Evolutionary conservation across 2,329 filamentous ascomycete species (phyloP).

Genomic region (Parascedosporium putredinis): DNA sequence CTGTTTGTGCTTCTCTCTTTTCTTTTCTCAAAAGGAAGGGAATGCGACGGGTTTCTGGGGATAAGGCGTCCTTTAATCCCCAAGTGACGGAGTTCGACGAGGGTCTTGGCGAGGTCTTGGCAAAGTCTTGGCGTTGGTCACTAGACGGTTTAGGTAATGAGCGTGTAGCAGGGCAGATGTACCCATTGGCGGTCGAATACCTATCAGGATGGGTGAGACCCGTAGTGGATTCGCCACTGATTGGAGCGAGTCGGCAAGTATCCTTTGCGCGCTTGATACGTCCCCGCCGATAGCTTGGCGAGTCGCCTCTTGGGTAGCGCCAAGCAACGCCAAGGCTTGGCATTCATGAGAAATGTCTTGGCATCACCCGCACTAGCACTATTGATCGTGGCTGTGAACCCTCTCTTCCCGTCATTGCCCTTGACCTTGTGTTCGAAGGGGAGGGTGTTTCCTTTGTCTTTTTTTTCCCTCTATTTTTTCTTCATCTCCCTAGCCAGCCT

Average conservation of each 20-base stretch:
- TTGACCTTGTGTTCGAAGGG: not conserved
- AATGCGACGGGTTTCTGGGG: conserved; percentile 6
- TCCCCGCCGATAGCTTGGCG: not conserved
- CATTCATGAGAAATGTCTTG: conserved; percentile 3
- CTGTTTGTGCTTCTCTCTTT: not conserved
- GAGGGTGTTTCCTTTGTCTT: too few species aligned
- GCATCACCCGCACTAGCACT: conserved; percentile 4
- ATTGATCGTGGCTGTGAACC: conserved; percentile 4
- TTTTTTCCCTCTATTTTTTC: too few species aligned
- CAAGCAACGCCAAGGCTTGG: conserved; percentile 9
- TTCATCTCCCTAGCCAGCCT: too few species aligned
- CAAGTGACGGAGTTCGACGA: not conserved
- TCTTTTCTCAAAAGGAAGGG: conserved; percentile 1
- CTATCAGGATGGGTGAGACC: too few species aligned
- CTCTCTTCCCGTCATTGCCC: conserved; percentile 1
- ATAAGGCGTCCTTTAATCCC: conserved; percentile 7
- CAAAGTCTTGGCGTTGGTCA: conserved; percentile 6
- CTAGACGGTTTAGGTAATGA: not conserved
- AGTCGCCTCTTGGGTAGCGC: conserved; percentile 4
- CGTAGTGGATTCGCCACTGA: too few species aligned
- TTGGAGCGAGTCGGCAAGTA: not conserved
- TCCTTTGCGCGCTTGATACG: not conserved
- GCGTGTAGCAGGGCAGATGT: not conserved
- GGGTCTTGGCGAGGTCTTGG: conserved; percentile 7
- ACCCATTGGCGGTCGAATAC: not conserved